Base-by-base conservation (phyloP, 805 yeast genomes). In the Pichia pseudocactophila region DNA sequence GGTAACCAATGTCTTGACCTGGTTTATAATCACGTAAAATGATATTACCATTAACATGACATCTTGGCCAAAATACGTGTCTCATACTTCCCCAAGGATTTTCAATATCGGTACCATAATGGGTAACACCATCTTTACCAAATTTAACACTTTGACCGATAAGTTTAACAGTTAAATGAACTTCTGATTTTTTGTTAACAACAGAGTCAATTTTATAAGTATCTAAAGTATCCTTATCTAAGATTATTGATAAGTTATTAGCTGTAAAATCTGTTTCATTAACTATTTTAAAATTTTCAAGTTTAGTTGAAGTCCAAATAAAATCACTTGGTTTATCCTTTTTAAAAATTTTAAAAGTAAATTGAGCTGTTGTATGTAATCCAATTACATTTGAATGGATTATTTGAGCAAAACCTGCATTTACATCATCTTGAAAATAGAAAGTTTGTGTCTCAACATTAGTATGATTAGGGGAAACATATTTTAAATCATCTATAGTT, bases 71-170 rank as follows among this genome's bases (percentile, higher is more conserved):
- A 65, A 92, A 92, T 7, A 78, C 66, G 59, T 92, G 98, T 63
- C 97, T 79, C 96, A 92, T 89, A 8, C 83, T 71, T 13, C 98
- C 98, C 98, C 98, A 92, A 28, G 97, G 97, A 47, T 83, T 77
- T 30, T 70, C 73, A 13, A 72, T 55, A 57, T 89, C 87, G 34
- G 86, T 86, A 50, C 98, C 98, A 59, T 88, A 92, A 50, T 73
- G 71, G 12, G 96, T 82, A 37, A 74, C 66, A 50, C 97, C 97
- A 58, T 89, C 86, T 39, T 74, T 71, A 55, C 97, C 98, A 53
- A 90, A 82, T 64, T 88, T 86, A 53, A 89, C 82, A 37, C 96
- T 95, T 12, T 85, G 82, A 12, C 80, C 80, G 40, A 74, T 58
- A 50, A 78, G 73, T 25, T 69, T 70, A 53, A 89, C 64, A 26